These are phyloP conservation scores for Alternaria longipes DNA, from an alignment of 2,329 filamentous ascomycete genomes.

Conservation along the genomic window DNA sequence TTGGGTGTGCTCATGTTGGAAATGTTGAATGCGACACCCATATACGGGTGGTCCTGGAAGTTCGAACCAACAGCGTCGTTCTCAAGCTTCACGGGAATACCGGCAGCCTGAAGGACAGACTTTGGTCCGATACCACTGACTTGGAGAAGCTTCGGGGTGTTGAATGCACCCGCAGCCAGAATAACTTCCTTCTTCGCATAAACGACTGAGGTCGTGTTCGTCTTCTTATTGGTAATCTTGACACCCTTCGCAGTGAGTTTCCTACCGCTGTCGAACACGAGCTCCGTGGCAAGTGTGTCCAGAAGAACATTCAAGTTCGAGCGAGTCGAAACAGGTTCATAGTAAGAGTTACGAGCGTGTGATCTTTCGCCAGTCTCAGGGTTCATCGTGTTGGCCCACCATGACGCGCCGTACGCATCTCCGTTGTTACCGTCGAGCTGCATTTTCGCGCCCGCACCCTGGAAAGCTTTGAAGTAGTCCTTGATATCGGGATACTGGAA, in stretches of 20 bases:
- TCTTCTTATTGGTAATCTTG: conserved; percentile 32
- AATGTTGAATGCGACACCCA: conserved; percentile 29
- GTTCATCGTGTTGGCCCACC: conserved; percentile 50
- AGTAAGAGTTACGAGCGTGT: conserved; percentile 45
- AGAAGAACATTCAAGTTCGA: conserved; percentile 43
- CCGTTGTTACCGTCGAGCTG: conserved; percentile 36
- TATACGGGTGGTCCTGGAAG: conserved; percentile 47
- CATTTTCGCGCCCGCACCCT: conserved; percentile 34
- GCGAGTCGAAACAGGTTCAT: conserved; percentile 37
- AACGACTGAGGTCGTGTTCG: conserved; percentile 24
- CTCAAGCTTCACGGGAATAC: conserved; percentile 36
- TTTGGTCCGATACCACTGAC: conserved; percentile 42
- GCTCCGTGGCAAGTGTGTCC: conserved; percentile 29
- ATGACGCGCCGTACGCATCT: conserved; percentile 47
- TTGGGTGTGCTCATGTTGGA: too few species aligned
- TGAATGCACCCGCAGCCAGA: conserved; percentile 65
- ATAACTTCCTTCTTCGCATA: conserved; percentile 62
- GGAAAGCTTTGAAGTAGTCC: conserved; percentile 33
- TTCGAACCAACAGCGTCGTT: conserved; percentile 46
- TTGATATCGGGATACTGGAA: conserved; percentile 40
- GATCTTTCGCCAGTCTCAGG: conserved; percentile 42
- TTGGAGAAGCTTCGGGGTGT: conserved; percentile 64
- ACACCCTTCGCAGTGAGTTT: conserved; percentile 37
- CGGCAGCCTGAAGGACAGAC: conserved; percentile 37
- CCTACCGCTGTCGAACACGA: conserved; percentile 34